Conservation (phyloP, 331 rosid species). For the Prunus yedoensis region DNA sequence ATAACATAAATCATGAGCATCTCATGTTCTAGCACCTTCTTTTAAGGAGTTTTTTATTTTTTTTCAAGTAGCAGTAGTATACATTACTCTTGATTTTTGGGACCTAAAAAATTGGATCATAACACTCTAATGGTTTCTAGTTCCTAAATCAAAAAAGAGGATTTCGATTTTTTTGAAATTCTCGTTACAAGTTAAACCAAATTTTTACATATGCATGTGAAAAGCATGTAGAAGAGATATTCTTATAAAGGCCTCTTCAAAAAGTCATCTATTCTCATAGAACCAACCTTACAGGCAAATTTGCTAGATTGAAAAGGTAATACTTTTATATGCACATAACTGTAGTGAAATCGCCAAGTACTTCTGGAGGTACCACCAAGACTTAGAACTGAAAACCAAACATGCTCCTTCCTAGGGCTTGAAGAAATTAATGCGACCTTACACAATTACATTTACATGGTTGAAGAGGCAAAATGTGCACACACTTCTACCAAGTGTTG, state of each 20-base stretch:
- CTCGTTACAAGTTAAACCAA: background rate
- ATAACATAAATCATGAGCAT: background rate
- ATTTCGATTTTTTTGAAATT: background rate
- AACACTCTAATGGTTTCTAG: background rate
- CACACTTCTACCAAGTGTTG: background rate
- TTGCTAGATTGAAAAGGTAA: too few relatives aligned
- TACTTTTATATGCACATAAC: background rate
- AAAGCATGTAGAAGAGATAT: background rate
- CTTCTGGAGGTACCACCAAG: background rate
- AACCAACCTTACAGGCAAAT: background rate
- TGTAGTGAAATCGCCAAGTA: background rate
- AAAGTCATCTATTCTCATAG: background rate
- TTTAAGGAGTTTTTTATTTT: background rate
- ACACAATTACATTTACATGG: background rate
- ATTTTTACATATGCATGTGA: background rate
- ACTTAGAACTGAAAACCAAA: background rate
- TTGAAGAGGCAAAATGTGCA: background rate
- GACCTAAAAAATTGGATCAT: background rate
- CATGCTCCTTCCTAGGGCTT: background rate
- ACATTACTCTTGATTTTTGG: background rate
- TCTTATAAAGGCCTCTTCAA: background rate
- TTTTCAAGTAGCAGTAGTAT: background rate
- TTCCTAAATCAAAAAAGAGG: background rate
- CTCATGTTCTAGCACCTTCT: background rate
- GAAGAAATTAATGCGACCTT: background rate